These are phyloP conservation scores for Backusella sp. DNA, from an alignment of 192 early-diverging fungal species.

Conservation along the genomic window DNA sequence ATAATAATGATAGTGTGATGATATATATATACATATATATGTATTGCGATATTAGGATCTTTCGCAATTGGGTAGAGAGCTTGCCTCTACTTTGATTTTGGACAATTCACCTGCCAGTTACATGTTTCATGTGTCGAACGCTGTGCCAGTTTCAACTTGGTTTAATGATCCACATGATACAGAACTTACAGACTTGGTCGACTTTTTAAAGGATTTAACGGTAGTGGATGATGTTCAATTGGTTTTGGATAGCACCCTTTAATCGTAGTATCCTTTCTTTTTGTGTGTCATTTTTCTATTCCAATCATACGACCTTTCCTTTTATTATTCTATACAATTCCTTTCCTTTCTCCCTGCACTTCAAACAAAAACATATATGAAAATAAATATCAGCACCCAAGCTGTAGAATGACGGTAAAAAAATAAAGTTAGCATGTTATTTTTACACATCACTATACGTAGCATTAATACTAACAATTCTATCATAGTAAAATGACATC, in stretches of 20 bases:
- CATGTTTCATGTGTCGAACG: slow-evolving; percentile 94
- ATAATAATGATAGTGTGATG: not conserved
- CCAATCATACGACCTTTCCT: not conserved
- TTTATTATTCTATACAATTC: not conserved
- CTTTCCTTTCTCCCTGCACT: not conserved
- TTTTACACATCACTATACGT: too few relatives aligned
- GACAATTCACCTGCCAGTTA: slow-evolving; percentile 98
- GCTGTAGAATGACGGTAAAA: too few relatives aligned
- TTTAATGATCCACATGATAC: slow-evolving; percentile 97
- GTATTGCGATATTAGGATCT: slow-evolving; percentile 59
- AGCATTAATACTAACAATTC: too few relatives aligned
- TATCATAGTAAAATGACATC: too few relatives aligned
- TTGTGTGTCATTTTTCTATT: not conserved
- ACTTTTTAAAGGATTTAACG: slow-evolving; percentile 91
- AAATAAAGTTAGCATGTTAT: too few relatives aligned
- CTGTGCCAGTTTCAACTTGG: slow-evolving; percentile 95
- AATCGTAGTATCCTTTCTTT: not conserved
- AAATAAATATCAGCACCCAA: too few relatives aligned
- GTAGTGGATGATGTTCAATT: slow-evolving; percentile 83
- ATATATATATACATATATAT: not conserved
- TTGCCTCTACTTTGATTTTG: slow-evolving; percentile 85
- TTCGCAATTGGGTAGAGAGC: slow-evolving; percentile 81
- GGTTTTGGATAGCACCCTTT: slow-evolving; percentile 61
- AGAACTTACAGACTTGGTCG: slow-evolving; percentile 91
- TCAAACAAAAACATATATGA: not conserved